Base-by-base conservation (phyloP, 2,329 filamentous ascomycete genomes). In the Botryotinia narcissicola region DNA sequence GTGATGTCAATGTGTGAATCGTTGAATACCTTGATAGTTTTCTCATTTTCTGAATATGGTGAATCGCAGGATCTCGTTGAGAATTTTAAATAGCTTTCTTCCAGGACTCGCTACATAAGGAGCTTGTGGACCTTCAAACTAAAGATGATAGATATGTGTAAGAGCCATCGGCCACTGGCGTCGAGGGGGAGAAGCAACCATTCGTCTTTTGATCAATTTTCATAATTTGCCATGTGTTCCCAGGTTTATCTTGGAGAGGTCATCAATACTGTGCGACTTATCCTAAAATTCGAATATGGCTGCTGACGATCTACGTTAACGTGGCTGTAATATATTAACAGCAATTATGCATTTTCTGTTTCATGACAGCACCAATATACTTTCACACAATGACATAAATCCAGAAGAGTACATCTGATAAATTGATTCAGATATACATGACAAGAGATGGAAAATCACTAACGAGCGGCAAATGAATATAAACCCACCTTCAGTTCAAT, bases 141-240 rank as follows among this genome's bases (percentile, higher is more conserved):
- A 20, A 37, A 4, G 12, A 20, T 37, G 6, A 12, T 16, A 42
- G 40, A 7, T 40, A 37, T 37, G 12, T 61, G 59, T 10, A 25
- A 35, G 12, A 25, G 22, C 1, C 2, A 0, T 2, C 9, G 1
- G 1, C 6, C 6, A 3, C 1, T 4, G 16, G 5, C 14, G 3
- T 22, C 2, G 0, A 35, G 57, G 32, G 32, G 32, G 10, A 16
- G 59, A 16, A 25, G 35, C 22, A 37, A 61, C 20, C 32, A 25
- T 37, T 40, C 22, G 4, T 25, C 35, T 8, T 14, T 12, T 10
- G 8, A 37, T 1, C 0, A 8, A 25, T 35, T 12, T n/a, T 2
- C 6, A 37, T 2, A 12, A 22, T 9, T n/a, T 2, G 4, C 1
- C 1, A 40, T 40, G 3, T n/a, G 6, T 16, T 1, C 22, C 20